Conservation (phyloP, 2,329 filamentous ascomycete genomes). For the Madurella fahalii region DNA sequence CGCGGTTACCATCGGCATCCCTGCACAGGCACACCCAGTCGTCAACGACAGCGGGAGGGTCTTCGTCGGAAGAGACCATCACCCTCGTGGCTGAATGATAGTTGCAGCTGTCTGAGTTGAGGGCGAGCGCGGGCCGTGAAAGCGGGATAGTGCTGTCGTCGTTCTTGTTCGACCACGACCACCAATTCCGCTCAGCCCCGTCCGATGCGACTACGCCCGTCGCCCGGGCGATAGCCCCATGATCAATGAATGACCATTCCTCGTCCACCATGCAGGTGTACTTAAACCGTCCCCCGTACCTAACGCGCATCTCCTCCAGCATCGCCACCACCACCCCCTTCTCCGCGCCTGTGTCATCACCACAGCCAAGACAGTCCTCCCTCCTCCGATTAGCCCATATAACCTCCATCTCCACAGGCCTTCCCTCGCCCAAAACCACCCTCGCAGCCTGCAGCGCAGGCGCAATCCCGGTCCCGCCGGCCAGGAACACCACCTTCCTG, state of each 20-base stretch:
- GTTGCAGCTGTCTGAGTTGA: slow-evolving; percentile 7
- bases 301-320: slow-evolving; percentile 57
- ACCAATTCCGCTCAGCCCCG: not conserved
- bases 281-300: slow-evolving; percentile 52
- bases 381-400: slow-evolving; percentile 72
- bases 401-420: slow-evolving; percentile 40
- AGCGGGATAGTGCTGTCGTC: not conserved
- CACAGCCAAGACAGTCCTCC: slow-evolving; percentile 15
- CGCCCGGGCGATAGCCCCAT: slow-evolving; percentile 42
- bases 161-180: not conserved
- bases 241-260: slow-evolving; percentile 64
- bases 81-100: slow-evolving; percentile 13
- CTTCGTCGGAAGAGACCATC: slow-evolving; percentile 28
- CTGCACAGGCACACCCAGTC: slow-evolving; percentile 25
- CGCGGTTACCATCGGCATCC: slow-evolving; percentile 23
- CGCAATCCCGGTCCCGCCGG: slow-evolving; percentile 88
- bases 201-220: not conserved
- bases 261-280: slow-evolving; percentile 81
- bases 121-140: not conserved
- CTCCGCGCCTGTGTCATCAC: slow-evolving; percentile 12
- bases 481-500: slow-evolving; percentile 67
- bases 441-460: slow-evolving; percentile 79
- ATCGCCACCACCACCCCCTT: slow-evolving; percentile 55
- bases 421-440: slow-evolving; percentile 44
- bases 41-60: slow-evolving; percentile 9